Conservation (phyloP, 1,284 basidiomycete genomes). For the Ceratobasidium sp. region DNA sequence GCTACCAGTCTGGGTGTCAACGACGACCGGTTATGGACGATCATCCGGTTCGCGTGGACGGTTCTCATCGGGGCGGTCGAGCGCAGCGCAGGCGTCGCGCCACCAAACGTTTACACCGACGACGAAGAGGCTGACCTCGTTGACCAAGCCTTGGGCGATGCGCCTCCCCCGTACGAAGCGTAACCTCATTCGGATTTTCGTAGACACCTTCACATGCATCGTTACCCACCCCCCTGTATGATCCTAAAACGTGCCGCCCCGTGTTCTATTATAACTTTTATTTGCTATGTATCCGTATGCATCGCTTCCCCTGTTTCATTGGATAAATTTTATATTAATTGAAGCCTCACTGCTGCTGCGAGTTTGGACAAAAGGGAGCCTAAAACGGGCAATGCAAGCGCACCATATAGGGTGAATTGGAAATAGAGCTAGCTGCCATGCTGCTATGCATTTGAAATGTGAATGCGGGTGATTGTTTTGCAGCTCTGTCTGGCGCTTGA, state of each 20-base stretch:
- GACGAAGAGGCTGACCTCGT: conserved; percentile 26
- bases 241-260: conserved; percentile 4
- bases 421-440: background rate
- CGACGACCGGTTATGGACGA: conserved; percentile 23
- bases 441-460: background rate
- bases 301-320: background rate
- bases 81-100: background rate
- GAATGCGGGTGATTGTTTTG: background rate
- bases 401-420: background rate
- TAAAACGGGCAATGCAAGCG: background rate
- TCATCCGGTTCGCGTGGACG: conserved; percentile 11
- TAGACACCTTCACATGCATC: background rate
- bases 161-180: conserved; percentile 20
- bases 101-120: conserved; percentile 16
- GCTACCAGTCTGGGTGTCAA: conserved; percentile 10
- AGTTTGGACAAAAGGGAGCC: conserved; percentile 1
- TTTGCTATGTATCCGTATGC: conserved; percentile 34
- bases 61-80: conserved; percentile 15
- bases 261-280: conserved; percentile 35
- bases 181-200: background rate
- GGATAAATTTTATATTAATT: conserved; percentile 25
- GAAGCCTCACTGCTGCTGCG: background rate
- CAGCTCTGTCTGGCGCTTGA: background rate
- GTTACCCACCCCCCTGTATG: conserved; percentile 1
- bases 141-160: conserved; percentile 17